Evolutionary conservation across 1,284 basidiomycete genomes (phyloP).

Genomic region (Chalciporus sp.): DNA sequence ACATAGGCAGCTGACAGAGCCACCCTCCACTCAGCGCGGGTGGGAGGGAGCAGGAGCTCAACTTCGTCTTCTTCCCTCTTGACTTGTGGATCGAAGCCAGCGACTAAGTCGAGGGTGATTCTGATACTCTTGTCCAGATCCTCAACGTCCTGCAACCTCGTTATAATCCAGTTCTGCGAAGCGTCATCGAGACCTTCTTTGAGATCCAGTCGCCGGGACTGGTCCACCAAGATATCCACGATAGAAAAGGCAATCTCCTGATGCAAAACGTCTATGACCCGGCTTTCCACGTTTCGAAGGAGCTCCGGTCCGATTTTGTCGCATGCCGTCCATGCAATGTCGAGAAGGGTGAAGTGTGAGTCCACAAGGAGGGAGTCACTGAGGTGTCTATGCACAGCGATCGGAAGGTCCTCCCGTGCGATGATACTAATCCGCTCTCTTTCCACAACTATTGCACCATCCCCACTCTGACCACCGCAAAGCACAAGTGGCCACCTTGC

Average conservation of each 20-base stretch:
- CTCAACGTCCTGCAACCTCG: constrained; percentile 55
- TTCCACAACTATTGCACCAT: constrained; percentile 68
- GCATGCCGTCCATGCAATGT: constrained; percentile 61
- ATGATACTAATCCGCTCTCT: constrained; percentile 74
- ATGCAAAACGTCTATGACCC: constrained; percentile 62
- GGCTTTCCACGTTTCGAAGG: constrained; percentile 57
- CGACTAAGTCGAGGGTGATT: constrained; percentile 64
- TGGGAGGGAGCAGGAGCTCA: constrained; percentile 53
- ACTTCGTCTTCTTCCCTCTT: constrained; percentile 74
- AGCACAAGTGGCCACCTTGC: constrained; percentile 82
- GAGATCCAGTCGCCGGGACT: constrained; percentile 54
- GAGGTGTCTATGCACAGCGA: constrained; percentile 56
- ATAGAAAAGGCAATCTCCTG: constrained; percentile 77
- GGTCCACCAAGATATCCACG: constrained; percentile 71
- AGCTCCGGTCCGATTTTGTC: constrained; percentile 56
- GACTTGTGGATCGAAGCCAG: constrained; percentile 66
- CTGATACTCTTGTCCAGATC: constrained; percentile 59
- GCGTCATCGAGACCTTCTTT: constrained; percentile 59
- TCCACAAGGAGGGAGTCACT: constrained; percentile 46
- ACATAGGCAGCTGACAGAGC: constrained; percentile 65
- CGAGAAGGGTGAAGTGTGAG: constrained; percentile 54
- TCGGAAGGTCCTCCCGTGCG: constrained; percentile 66
- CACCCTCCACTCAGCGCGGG: constrained; percentile 60
- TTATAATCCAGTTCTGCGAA: constrained; percentile 58
- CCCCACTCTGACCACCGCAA: constrained; percentile 49